Evolutionary conservation across 1,284 basidiomycete species (phyloP).

Genomic region (Fomes fomentarius): DNA sequence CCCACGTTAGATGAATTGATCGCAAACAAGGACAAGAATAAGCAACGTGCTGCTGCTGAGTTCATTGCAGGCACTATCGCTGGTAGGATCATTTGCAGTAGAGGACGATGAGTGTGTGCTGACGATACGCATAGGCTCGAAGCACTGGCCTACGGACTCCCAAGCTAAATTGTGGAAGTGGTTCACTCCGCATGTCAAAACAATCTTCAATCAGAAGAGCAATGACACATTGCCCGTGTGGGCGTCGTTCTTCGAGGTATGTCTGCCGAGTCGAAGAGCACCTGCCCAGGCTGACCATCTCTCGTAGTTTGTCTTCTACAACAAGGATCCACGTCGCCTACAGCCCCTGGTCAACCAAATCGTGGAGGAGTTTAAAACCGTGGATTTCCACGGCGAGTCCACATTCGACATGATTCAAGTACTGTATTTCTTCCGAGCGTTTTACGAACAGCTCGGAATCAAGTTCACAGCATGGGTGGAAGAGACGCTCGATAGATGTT

Average conservation of each 20-base stretch:
- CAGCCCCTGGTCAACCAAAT: slow-evolving; percentile 81
- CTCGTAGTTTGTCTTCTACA: slow-evolving; percentile 69
- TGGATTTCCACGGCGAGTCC: slow-evolving; percentile 77
- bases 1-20: slow-evolving; percentile 60
- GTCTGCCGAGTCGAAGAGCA: too few relatives aligned
- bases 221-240: slow-evolving; percentile 71
- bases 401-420: slow-evolving; percentile 74
- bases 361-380: slow-evolving; percentile 57
- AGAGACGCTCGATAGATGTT: slow-evolving; percentile 67
- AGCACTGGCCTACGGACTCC: slow-evolving; percentile 83
- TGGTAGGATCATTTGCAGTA: slow-evolving; percentile 40
- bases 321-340: slow-evolving; percentile 84
- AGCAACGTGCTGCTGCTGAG: slow-evolving; percentile 89
- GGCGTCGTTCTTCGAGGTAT: slow-evolving; percentile 71
- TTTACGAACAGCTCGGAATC: slow-evolving; percentile 77
- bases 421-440: slow-evolving; percentile 61
- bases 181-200: slow-evolving; percentile 72
- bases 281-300: slow-evolving; percentile 1
- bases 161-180: slow-evolving; percentile 81
- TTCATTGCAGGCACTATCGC: slow-evolving; percentile 80
- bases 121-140: slow-evolving; percentile 58
- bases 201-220: slow-evolving; percentile 67
- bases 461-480: slow-evolving; percentile 81
- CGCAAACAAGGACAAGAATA: slow-evolving; percentile 69
- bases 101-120: background rate